These are phyloP conservation scores for Geoglossum cookeanum DNA, from an alignment of 2,329 filamentous ascomycete species.

Conservation along the genomic window DNA sequence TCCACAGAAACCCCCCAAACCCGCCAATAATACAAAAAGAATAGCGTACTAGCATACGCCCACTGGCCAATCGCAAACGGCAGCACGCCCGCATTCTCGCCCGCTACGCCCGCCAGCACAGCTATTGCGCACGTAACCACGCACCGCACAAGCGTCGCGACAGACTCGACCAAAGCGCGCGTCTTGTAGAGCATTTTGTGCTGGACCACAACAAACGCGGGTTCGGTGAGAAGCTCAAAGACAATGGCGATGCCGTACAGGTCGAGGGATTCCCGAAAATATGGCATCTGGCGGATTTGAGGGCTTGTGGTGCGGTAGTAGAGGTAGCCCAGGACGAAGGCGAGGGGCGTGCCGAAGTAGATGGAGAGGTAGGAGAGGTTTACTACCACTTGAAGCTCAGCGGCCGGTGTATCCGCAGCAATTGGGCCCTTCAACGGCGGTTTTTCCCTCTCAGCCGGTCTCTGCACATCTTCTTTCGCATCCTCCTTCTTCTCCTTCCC, in stretches of 20 bases:
- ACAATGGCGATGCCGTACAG: conserved; percentile 38
- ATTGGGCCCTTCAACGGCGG: conserved; percentile 5
- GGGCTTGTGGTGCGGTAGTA: conserved; percentile 41
- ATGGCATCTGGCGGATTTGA: conserved; percentile 36
- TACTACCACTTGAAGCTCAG: conserved; percentile 52
- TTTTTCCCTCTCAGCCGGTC: not conserved
- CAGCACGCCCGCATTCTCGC: conserved; percentile 48
- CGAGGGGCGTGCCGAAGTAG: conserved; percentile 44
- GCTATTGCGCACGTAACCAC: conserved; percentile 52
- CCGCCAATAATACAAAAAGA: conserved; percentile 48
- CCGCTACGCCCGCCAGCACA: conserved; percentile 36
- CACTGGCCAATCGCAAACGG: conserved; percentile 82
- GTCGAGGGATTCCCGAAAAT: conserved; percentile 36
- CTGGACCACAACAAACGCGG: conserved; percentile 75
- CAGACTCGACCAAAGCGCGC: conserved; percentile 65
- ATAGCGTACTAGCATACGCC: conserved; percentile 49
- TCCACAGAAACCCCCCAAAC: conserved; percentile 35
- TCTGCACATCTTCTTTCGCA: conserved; percentile 11
- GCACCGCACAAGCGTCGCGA: conserved; percentile 62
- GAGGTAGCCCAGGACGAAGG: conserved; percentile 42
- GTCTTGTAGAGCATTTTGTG: conserved; percentile 61
- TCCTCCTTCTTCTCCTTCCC: conserved; percentile 6
- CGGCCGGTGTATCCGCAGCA: not conserved
- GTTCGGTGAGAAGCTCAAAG: conserved; percentile 69
- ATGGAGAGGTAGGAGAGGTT: conserved; percentile 76